Conservation (phyloP, 2,329 filamentous ascomycete species). For the Pseudodiploospora longispora region DNA sequence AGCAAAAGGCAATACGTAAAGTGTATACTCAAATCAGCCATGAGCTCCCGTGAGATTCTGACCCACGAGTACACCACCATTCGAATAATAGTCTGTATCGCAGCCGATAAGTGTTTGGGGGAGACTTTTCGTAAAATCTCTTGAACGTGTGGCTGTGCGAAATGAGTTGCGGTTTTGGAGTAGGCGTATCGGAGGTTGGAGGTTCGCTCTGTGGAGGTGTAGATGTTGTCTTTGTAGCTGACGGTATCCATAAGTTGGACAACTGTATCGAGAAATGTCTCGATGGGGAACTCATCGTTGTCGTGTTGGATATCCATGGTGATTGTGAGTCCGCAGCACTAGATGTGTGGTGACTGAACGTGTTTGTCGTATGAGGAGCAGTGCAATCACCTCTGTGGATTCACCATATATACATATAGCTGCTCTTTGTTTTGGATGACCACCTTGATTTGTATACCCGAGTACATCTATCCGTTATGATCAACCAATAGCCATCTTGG, state of each 20-base stretch:
- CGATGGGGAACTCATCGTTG: constrained; percentile 5
- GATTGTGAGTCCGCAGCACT: too few species aligned
- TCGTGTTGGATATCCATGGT: too few species aligned
- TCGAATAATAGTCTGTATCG: constrained; percentile 15
- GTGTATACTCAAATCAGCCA: constrained; percentile 14
- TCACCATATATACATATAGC: too few species aligned
- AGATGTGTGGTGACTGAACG: too few species aligned
- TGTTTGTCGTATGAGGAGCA: too few species aligned
- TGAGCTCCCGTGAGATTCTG: constrained; percentile 13
- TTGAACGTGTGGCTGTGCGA: constrained; percentile 10
- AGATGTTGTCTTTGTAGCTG: constrained; percentile 13
- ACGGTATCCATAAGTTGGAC: constrained; percentile 12
- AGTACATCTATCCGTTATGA: too few species aligned
- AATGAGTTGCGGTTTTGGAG: constrained; percentile 11
- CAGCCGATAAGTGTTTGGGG: constrained; percentile 8
- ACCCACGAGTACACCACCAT: constrained; percentile 21
- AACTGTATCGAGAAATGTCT: constrained; percentile 6
- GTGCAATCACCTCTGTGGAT: too few species aligned
- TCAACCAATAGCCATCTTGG: too few species aligned
- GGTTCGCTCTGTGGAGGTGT: constrained; percentile 1
- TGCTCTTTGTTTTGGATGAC: too few species aligned
- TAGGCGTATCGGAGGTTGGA: constrained; percentile 10
- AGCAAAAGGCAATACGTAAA: constrained; percentile 14
- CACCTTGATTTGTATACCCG: too few species aligned
- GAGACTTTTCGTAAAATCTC: constrained; percentile 2